Evolutionary conservation across 2,329 filamentous ascomycete genomes (phyloP).

Genomic region (Cladophialophora chaetospira): DNA sequence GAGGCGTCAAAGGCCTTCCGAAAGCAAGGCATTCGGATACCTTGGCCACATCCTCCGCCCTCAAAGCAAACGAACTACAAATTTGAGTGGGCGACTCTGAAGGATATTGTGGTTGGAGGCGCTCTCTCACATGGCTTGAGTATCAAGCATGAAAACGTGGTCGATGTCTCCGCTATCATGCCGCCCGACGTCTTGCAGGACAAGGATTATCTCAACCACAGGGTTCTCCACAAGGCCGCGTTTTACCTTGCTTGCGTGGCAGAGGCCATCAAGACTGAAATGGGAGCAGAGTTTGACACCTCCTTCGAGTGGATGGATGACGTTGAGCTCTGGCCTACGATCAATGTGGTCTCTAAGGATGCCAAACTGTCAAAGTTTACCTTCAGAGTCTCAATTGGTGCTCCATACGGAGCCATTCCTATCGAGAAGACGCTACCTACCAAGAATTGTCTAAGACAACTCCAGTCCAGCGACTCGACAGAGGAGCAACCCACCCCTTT

Average conservation of each 20-base stretch:
- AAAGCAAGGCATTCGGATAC: slow-evolving; percentile 70
- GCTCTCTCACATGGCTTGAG: slow-evolving; percentile 80
- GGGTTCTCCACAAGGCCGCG: slow-evolving; percentile 92
- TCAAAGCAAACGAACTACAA: slow-evolving; percentile 77
- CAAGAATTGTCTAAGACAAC: slow-evolving; percentile 68
- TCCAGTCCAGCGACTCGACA: slow-evolving; percentile 19
- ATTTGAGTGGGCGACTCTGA: slow-evolving; percentile 73
- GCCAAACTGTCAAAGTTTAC: slow-evolving; percentile 39
- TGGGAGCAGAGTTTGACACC: slow-evolving; percentile 58
- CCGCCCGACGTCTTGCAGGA: slow-evolving; percentile 79
- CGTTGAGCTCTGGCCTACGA: slow-evolving; percentile 73
- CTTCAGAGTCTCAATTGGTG: slow-evolving; percentile 71
- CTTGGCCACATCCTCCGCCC: slow-evolving; percentile 81
- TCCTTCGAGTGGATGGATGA: slow-evolving; percentile 69
- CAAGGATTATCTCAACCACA: slow-evolving; percentile 89
- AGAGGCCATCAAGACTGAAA: slow-evolving; percentile 63
- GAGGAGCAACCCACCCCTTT: slow-evolving; percentile 65
- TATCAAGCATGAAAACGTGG: slow-evolving; percentile 59
- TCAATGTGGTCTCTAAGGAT: slow-evolving; percentile 47
- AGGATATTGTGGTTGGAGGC: slow-evolving; percentile 81
- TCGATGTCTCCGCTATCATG: slow-evolving; percentile 89
- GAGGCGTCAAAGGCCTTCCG: slow-evolving; percentile 70
- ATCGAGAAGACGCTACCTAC: slow-evolving; percentile 68
- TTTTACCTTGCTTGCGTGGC: slow-evolving; percentile 87
- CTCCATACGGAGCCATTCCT: slow-evolving; percentile 69